Conservation (phyloP, 2,329 filamentous ascomycete species). For the Madurella fahalii region DNA sequence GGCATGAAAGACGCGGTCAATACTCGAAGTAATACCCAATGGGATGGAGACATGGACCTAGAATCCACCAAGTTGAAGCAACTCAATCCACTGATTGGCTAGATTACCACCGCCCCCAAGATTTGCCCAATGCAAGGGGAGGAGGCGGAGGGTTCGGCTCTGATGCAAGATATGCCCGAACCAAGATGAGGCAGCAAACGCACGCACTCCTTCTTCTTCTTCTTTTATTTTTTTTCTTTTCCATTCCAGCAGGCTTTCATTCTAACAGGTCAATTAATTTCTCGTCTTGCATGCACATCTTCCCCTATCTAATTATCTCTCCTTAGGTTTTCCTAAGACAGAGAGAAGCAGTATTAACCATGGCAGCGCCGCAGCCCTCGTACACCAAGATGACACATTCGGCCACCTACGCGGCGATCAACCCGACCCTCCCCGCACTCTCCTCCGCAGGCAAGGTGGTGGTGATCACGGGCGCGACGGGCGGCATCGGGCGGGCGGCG, state of each 20-base stretch:
- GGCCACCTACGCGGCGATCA: constrained; percentile 14
- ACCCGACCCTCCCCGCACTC: constrained; percentile 14
- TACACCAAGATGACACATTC: constrained; percentile 15
- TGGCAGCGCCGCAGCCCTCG: constrained; percentile 8
- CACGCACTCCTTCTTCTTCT: background rate
- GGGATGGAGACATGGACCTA: too few relatives aligned
- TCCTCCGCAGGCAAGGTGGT: constrained; percentile 16
- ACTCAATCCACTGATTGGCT: too few relatives aligned
- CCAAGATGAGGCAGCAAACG: background rate
- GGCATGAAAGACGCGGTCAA: too few relatives aligned
- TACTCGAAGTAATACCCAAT: too few relatives aligned
- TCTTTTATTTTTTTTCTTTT: too few relatives aligned
- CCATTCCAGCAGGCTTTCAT: background rate
- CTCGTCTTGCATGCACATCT: background rate
- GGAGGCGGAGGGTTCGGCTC: too few relatives aligned
- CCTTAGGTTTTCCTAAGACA: too few relatives aligned
- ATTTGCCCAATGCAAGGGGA: too few relatives aligned
- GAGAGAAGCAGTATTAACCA: background rate
- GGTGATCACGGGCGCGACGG: constrained; percentile 19
- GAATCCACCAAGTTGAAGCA: too few relatives aligned
- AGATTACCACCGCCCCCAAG: too few relatives aligned
- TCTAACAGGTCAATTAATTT: background rate
- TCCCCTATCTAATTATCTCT: background rate
- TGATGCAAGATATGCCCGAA: too few relatives aligned
- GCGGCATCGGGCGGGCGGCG: constrained; percentile 18